Base-by-base conservation (phyloP, 1,284 basidiomycete genomes). In the Irpex lacteus region DNA sequence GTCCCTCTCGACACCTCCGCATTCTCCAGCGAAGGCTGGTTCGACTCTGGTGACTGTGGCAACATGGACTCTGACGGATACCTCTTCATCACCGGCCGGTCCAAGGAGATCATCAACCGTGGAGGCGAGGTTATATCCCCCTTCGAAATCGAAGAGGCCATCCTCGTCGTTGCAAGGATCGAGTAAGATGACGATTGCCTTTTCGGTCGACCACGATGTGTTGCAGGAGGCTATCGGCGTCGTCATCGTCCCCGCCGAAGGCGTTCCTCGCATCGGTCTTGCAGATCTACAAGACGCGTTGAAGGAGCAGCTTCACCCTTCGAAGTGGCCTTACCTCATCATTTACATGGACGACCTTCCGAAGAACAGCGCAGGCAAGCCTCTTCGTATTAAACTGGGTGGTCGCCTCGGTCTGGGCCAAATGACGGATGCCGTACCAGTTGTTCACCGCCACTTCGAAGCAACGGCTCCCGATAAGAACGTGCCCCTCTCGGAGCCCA, bases 101-200 rank as follows among this genome's bases (percentile, higher is more conserved):
- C 85, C 9, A 86, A 86, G 72, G 85, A 87, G 75, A 82, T 86
- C 65, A 86, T 85, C 71, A 85, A 86, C 71, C 82, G 83, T 65
- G 86, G 85, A 11, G 88, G 88, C 2, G 88, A 90, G 72, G 88
- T 89, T 66, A 85, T 89, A 64, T 85, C 84, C 5, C 88, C 88
- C 1, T 84, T 89, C 66, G 87, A 90, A 74, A 73, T 83, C 32
- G 81, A 83, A 70, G 81, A 83, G 68, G 81, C 81, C 5, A 75
- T 83, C 26, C 72, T 76, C 34, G 77, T 74, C 7, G 77, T 77
- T 8, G 80, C 9, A 78, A 75, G 66, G 72, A 73, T 57, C 73
- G 72, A 59, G 78, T 82, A 77, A 80, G 77, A 73, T 74, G 55
- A 72, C 73, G 2, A 68, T 82, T 44, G 80, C 79, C 2, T 82